Evolutionary conservation across 2,329 filamentous ascomycete species (phyloP), one percentile per base, ranked within the genome.

Genomic region (Colletotrichum spinosum): DNA sequence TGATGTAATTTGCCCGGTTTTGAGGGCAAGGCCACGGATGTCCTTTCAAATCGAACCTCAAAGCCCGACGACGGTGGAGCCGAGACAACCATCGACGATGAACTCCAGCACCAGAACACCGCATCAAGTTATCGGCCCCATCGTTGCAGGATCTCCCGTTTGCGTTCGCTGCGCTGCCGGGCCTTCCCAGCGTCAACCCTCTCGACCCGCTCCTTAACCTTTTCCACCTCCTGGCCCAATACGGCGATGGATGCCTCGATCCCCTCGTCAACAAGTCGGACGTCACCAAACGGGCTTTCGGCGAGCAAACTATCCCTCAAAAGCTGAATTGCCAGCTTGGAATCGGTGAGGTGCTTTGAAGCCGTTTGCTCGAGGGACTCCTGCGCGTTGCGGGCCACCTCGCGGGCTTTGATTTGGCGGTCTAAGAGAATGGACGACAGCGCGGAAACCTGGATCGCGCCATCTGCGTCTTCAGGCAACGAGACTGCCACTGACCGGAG

Each of bases 271-370:
- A 82, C 75, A 6, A 89, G 78, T 46, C 77, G 78, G 5, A 86
- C 79, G 25, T 68, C 61, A 0, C 77, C 77, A 69, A 80, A 86
- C 5, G 80, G 75, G 37, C 80, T 86, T 69, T 88, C 86, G 0
- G 83, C 83, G 2, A 88, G 74, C 1, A 88, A 74, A 45, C 81
- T 85, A 63, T 86, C 84, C 6, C 79, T 75, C 13, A 88, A 72
- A 8, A 85, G 70, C 67, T 84, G 81, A 1, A 87, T 70, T 0
- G 85, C 85, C 3, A 78, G 72, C 15, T 79, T 77, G 0, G 80
- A 78, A 64, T 88, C 86, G 0, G 79, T 73, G 0, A 88, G 70
- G 9, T 83, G 79, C 1, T 76, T 72, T 1, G 76, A 75, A 0
- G 80, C 75, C 0, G 73, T 74, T 0, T 68, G 69, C 70, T 88